Conservation (phyloP, 768 basidiomycete genomes). For the Calocybe gangraenosa region DNA sequence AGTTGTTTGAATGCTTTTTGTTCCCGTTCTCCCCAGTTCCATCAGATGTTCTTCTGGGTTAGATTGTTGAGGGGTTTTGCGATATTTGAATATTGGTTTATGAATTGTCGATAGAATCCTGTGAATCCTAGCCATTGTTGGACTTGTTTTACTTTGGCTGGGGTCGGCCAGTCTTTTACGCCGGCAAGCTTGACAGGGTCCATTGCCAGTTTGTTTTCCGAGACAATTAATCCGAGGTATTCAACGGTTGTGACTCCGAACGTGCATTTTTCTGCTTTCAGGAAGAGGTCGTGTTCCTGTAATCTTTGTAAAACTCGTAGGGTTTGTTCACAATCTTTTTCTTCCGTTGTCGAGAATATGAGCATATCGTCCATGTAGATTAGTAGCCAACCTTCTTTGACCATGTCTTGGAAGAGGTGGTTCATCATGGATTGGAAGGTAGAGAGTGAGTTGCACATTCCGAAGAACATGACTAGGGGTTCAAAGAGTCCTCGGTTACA, state of each 20-base stretch:
- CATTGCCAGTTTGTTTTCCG: constrained; percentile 25
- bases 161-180: constrained; percentile 35
- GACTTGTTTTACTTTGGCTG: constrained; percentile 25
- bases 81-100: constrained; percentile 25
- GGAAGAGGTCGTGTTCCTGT: constrained; percentile 23
- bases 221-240: constrained; percentile 31
- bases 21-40: constrained; percentile 20
- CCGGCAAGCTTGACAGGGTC: constrained; percentile 31
- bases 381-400: constrained; percentile 24
- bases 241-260: constrained; percentile 21
- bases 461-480: constrained; percentile 37
- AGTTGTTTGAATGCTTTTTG: constrained; percentile 24
- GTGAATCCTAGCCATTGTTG: constrained; percentile 39
- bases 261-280: constrained; percentile 32
- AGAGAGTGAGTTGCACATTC: constrained; percentile 27
- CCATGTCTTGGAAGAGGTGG: constrained; percentile 30
- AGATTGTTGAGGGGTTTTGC: constrained; percentile 24
- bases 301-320: constrained; percentile 18
- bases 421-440: constrained; percentile 39
- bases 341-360: constrained; percentile 33
- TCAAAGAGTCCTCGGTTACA: constrained; percentile 23
- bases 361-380: constrained; percentile 42
- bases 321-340: constrained; percentile 17
- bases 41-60: constrained; percentile 21
- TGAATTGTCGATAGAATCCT: constrained; percentile 34